Base-by-base conservation (phyloP, 257 asterid species). In the Nicotiana attenuata region DNA sequence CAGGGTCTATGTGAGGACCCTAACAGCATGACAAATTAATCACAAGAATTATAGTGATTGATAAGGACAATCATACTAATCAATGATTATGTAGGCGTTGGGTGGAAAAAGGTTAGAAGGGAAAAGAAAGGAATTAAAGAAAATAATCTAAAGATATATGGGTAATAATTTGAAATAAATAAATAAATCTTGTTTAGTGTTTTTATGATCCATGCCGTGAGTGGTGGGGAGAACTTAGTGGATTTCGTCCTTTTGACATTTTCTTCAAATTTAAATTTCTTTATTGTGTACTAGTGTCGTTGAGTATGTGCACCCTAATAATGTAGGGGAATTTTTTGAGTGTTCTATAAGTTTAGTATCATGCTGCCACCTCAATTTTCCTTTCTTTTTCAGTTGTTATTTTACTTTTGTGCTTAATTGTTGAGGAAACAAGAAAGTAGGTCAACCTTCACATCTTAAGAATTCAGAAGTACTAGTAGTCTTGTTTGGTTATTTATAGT, bases 21-120 rank as follows among this genome's bases (percentile, higher is more conserved):
- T 20, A 41, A 41, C n/a, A 73, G 38, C 24, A 75, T 75, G 45
- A 50, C 63, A 75, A 75, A 75, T 50, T 50, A 75, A 75, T 47
- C 63, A 50, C 17, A 24, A 75, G 1, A 24, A 75, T 75, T 47
- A 73, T 0, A 50, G 41, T 50, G 79, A 0, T 15, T 75, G 79
- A 75, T 75, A 75, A 50, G 60, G 63, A 75, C 63, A 50, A 19
- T 75, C 45, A 47, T 26, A 33, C 26, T 75, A 75, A 75, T 75
- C 26, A 73, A 75, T 75, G 79, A 82, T 79, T 47, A 59, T 81
- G 35, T 50, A 28, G 53, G 85, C 78, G 84, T 85, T 85, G 66
- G 86, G 84, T 83, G 84, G 85, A 65, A 85, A 84, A 85, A 87
- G 81, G 1, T 82, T 82, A 65, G 65, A 15, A 68, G 33, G 61